phyloP scores from a whole-genome alignment of 1,139 yeast species.

The Pichia norvegensis region DNA sequence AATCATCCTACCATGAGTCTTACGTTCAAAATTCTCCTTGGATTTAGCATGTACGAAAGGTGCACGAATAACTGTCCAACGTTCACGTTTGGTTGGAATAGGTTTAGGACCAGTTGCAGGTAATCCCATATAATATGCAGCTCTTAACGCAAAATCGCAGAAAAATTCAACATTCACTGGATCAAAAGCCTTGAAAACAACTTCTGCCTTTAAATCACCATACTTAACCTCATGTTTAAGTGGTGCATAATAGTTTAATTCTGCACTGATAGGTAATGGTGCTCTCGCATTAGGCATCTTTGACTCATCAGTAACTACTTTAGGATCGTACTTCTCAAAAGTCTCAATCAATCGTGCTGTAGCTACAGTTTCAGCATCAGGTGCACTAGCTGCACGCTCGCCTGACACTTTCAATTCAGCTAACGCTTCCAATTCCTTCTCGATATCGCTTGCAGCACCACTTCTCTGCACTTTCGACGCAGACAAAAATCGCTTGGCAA shows the following conservation, averaged over 20 bases:
- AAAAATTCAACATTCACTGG: slow-evolving; percentile 65
- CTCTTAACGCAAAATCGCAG: slow-evolving; percentile 80
- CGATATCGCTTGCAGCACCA: slow-evolving; percentile 11
- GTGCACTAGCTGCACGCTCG: slow-evolving; percentile 11
- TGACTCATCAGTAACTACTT: slow-evolving; percentile 32
- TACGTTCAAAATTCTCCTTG: slow-evolving; percentile 89
- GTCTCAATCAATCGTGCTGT: slow-evolving; percentile 23
- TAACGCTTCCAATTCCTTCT: slow-evolving; percentile 21
- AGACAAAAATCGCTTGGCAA: neutral
- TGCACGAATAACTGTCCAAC: slow-evolving; percentile 89
- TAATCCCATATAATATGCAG: slow-evolving; percentile 82
- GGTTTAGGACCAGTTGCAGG: slow-evolving; percentile 70
- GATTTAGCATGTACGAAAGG: slow-evolving; percentile 94
- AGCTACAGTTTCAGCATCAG: slow-evolving; percentile 14
- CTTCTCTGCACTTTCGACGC: neutral
- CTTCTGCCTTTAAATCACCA: slow-evolving; percentile 64
- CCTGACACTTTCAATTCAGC: slow-evolving; percentile 21
- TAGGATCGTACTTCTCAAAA: slow-evolving; percentile 35
- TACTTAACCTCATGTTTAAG: slow-evolving; percentile 58
- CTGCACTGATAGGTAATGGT: slow-evolving; percentile 78
- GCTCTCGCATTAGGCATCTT: slow-evolving; percentile 29
- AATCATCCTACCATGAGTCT: slow-evolving; percentile 67
- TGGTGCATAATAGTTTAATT: slow-evolving; percentile 77
- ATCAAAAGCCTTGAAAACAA: slow-evolving; percentile 68
- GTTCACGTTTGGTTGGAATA: slow-evolving; percentile 63